Evolutionary conservation across 2,329 filamentous ascomycete species (phyloP).

Genomic region (Pseudocercospora musae): DNA sequence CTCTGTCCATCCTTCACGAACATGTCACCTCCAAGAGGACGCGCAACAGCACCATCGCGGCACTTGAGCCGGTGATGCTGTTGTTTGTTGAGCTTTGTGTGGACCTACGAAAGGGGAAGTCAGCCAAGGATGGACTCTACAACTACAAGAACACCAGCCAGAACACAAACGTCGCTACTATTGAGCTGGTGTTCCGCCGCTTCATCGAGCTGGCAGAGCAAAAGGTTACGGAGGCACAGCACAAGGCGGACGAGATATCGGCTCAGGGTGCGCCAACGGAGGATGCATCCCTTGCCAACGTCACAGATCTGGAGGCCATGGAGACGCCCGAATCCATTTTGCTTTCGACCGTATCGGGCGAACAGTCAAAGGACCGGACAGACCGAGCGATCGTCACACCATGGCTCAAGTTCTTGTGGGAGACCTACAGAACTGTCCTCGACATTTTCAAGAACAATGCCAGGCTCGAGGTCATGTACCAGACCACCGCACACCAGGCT

Average conservation of each 20-base stretch:
- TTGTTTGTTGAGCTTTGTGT: conserved; percentile 95
- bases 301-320: conserved; percentile 93
- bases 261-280: conserved; percentile 73
- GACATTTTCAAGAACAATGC: conserved; percentile 99
- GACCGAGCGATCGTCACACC: conserved; percentile 97
- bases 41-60: conserved; percentile 93
- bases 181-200: conserved; percentile 94
- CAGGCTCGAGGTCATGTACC: conserved; percentile 93
- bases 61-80: conserved; percentile 96
- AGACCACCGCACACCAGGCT: conserved; percentile 94
- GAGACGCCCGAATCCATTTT: conserved; percentile 98
- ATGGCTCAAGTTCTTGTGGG: conserved; percentile 99
- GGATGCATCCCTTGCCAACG: conserved; percentile 65
- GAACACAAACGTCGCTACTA: conserved; percentile 97
- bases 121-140: conserved; percentile 97
- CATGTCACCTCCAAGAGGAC: conserved; percentile 98
- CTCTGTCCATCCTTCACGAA: conserved; percentile 93
- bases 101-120: conserved; percentile 95
- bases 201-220: conserved; percentile 96
- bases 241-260: conserved; percentile 94
- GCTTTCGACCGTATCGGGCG: conserved; percentile 93
- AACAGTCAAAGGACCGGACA: conserved; percentile 95
- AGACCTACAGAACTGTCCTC: conserved; percentile 96
- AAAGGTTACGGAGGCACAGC: conserved; percentile 93
- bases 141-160: conserved; percentile 99